Base-by-base conservation (phyloP, 2,329 filamentous ascomycete genomes). In the Fonsecaea pugnacius region DNA sequence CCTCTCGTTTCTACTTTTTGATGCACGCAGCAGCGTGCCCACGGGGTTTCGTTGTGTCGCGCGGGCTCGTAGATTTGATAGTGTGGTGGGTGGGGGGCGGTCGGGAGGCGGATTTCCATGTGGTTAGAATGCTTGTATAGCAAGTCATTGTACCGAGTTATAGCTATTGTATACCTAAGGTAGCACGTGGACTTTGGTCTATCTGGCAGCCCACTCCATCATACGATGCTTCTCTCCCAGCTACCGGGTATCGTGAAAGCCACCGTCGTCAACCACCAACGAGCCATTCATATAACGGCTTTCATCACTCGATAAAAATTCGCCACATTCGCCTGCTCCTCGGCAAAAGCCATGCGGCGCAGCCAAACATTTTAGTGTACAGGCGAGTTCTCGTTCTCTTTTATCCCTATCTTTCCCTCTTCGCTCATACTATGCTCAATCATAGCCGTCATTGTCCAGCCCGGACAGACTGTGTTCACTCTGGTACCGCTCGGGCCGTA, bases 381-480 rank as follows among this genome's bases (percentile, higher is more conserved):
- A 18, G 50, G 36, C 6, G 63, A 64, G 24, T 66, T 64, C 6
- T 60, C 38, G 32, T 66, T 58, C 51, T 68, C 64, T 36, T 62
- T 55, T 18, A 61, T 64, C 16, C 66, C 66, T 12, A 62, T 36
- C n/a, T 58, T 63, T 12, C 63, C 66, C 48, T 64, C 66, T 30
- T 66, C 58, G 21, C 60, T 64, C 61, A 63, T 66, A 30, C 57
- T 64, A 14, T 59, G 51, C 16, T 62, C 58, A n/a, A 64, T 32
- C 61, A 68, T 68, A 2, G 53, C 38, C 6, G 67, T 67, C 58
- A 69, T 40, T 14, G 64, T 69, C 67, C 62, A 65, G 2, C 64
- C 67, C n/a, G 64, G 67, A 54, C 67, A 69, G 14, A 69, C 40
- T n/a, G 58, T 62, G 36, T 69, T 69, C 35, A 65, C 58, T n/a